Percentiles rank a stretch among this genome's conserved stretches.
These are phyloP conservation scores for Phaeosphaeriaceae sp. DNA, from an alignment of 2,329 filamentous ascomycete genomes.

Conservation along the genomic window DNA sequence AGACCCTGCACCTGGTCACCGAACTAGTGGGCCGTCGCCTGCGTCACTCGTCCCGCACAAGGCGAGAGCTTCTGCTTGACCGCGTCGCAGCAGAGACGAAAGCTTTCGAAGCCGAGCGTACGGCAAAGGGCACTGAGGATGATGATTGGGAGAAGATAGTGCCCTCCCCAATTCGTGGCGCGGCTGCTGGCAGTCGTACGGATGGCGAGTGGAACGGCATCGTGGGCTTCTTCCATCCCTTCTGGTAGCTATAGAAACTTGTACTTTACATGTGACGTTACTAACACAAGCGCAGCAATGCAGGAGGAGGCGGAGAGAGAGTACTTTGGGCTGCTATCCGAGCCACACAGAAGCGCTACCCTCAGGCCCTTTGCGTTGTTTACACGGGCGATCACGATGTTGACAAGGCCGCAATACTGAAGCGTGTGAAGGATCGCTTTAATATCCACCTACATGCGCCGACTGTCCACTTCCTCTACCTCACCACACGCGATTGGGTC, in stretches of 20 bases:
- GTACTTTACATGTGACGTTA: not conserved
- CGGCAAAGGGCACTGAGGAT: conserved; percentile 52
- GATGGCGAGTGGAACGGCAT: conserved; percentile 79
- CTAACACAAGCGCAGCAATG: conserved; percentile 70
- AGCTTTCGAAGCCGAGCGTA: conserved; percentile 25
- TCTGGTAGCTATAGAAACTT: conserved; percentile 68
- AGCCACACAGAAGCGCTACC: conserved; percentile 88
- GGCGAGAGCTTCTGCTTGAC: conserved; percentile 43
- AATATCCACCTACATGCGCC: conserved; percentile 88
- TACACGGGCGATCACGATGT: conserved; percentile 96
- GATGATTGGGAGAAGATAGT: conserved; percentile 77
- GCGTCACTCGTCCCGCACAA: conserved; percentile 39
- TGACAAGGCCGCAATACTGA: conserved; percentile 78
- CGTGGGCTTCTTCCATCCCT: conserved; percentile 96
- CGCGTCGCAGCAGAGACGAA: conserved; percentile 41
- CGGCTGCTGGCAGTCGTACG: conserved; percentile 52
- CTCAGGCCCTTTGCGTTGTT: conserved; percentile 85
- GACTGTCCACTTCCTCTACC: conserved; percentile 86
- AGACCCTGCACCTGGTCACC: conserved; percentile 34
- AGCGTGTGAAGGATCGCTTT: conserved; percentile 81
- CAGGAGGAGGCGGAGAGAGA: conserved; percentile 91
- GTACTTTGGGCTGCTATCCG: conserved; percentile 96
- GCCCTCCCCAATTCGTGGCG: conserved; percentile 55
- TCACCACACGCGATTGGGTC: conserved; percentile 86
- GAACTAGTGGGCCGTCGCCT: conserved; percentile 38